Conservation (phyloP, 2,329 filamentous ascomycete genomes). For the Paracamarosporium sp. region DNA sequence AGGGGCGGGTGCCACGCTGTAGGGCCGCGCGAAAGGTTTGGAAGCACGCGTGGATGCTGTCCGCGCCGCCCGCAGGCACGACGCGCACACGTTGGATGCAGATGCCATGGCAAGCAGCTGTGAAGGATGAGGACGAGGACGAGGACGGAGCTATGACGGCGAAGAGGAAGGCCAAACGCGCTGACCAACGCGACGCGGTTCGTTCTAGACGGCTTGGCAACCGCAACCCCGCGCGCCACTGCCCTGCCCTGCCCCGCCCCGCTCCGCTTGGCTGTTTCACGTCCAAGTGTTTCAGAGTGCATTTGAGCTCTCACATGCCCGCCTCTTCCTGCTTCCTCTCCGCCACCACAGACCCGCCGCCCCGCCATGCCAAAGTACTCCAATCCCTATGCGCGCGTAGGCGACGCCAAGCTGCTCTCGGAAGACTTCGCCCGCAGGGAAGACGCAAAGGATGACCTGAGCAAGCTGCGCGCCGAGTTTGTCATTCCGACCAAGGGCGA, state of each 20-base stretch:
- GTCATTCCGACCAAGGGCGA: slow-evolving; percentile 78
- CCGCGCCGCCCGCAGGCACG: slow-evolving; percentile 36
- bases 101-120: slow-evolving; percentile 27
- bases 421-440: slow-evolving; percentile 38
- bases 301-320: background rate
- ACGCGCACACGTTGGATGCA: slow-evolving; percentile 35
- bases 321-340: slow-evolving; percentile 2
- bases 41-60: slow-evolving; percentile 6
- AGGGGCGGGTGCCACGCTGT: slow-evolving; percentile 31
- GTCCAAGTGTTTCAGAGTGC: background rate
- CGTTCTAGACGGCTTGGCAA: slow-evolving; percentile 1
- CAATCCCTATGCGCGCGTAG: slow-evolving; percentile 30
- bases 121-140: too few species aligned
- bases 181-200: slow-evolving; percentile 17
- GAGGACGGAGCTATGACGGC: slow-evolving; percentile 21
- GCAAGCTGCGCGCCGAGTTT: slow-evolving; percentile 68
- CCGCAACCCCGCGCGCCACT: background rate
- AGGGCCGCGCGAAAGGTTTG: slow-evolving; percentile 21
- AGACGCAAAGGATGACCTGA: slow-evolving; percentile 48
- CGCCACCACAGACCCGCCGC: slow-evolving; percentile 1
- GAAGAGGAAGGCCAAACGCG: background rate
- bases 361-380: slow-evolving; percentile 31
- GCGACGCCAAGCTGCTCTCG: slow-evolving; percentile 30
- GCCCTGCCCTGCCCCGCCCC: background rate
- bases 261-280: background rate